Evolutionary conservation across 202 grass and related monocot genomes (phyloP), one percentile per base, ranked within the genome.

Genomic region (Carex arenaria): DNA sequence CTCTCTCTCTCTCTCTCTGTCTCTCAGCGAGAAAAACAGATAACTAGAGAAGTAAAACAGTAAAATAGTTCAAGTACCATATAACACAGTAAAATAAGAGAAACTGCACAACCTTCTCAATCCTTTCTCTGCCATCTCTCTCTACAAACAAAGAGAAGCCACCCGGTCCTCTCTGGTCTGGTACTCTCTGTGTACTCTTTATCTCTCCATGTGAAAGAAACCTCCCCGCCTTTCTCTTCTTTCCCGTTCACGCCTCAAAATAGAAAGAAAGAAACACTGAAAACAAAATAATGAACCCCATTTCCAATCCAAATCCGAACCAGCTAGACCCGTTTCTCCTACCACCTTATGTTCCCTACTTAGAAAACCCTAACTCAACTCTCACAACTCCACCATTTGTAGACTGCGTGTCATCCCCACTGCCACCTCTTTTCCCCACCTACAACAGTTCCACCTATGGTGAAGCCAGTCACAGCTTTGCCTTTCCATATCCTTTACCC

Each of bases 301-400:
- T 60, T 38, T 14, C 52, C 53, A 78, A 78, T 40, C 73, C 28
- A 15, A 57, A 77, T 82, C 62, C 80, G 22, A 82, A 82, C 62
- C 64, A 64, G 0, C 49, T 82, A 52, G 80, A 82, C 62, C 80
- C 80, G 5, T 82, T 67, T 82, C 47, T 82, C 63, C 64, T 82
- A 34, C 80, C 80, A 53, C 80, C 45, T 54, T 67, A 42, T 10
- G 22, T 69, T 51, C 64, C 80, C 23, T 67, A 67, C 43, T 56
- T 69, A 55, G 80, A 82, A 82, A 82, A 82, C 64, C 80, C 80
- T 69, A 82, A 82, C 23, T 31, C 64, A 64, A 69, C 36, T 19
- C 69, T 82, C 80, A 67, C 80, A 82, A 53, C 43, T 47, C 69
- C 32, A n/a, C 80, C 80, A 82, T 82, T 82, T 69, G 38, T 69